Percentiles rank a stretch among this genome's conserved stretches.
Evolutionary conservation across 352 stramenopile species (phyloP).

Genomic region (Peronospora farinosa): DNA sequence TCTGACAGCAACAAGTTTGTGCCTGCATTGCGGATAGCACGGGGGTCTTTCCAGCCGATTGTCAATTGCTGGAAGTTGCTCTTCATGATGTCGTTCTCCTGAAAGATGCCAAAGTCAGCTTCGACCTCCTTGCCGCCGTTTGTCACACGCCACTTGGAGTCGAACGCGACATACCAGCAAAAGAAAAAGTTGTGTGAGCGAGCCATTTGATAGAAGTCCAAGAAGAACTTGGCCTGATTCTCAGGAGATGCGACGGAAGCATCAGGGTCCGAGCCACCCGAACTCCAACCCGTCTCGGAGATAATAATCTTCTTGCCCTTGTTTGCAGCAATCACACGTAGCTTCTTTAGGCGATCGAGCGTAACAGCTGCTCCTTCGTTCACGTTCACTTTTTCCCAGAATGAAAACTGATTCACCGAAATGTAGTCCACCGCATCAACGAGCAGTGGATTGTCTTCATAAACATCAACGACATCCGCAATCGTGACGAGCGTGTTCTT

Average conservation of each 20-base stretch:
- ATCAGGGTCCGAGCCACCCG: constrained; percentile 24
- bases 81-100: constrained; percentile 51
- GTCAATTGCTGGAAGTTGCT: constrained; percentile 42
- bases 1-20: constrained; percentile 34
- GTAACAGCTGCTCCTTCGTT: constrained; percentile 41
- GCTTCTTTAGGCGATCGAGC: constrained; percentile 49
- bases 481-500: constrained; percentile 57
- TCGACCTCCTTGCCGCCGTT: constrained; percentile 52
- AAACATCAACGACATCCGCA: constrained; percentile 65
- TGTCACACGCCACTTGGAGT: constrained; percentile 49
- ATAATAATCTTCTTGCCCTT: constrained; percentile 62
- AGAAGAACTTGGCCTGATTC: constrained; percentile 63
- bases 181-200: constrained; percentile 43
- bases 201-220: constrained; percentile 60
- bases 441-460: constrained; percentile 51
- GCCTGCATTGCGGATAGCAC: constrained; percentile 29
- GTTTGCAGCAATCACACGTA: constrained; percentile 34
- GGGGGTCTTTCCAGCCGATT: constrained; percentile 27
- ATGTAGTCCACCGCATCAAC: constrained; percentile 60
- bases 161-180: constrained; percentile 73
- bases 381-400: constrained; percentile 53
- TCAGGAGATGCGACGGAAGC: constrained; percentile 36
- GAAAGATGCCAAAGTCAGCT: constrained; percentile 56
- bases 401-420: constrained; percentile 76
- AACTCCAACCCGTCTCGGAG: constrained; percentile 67